Base-by-base conservation (phyloP, 1,284 basidiomycete genomes). In the Microbotryum violaceum region DNA sequence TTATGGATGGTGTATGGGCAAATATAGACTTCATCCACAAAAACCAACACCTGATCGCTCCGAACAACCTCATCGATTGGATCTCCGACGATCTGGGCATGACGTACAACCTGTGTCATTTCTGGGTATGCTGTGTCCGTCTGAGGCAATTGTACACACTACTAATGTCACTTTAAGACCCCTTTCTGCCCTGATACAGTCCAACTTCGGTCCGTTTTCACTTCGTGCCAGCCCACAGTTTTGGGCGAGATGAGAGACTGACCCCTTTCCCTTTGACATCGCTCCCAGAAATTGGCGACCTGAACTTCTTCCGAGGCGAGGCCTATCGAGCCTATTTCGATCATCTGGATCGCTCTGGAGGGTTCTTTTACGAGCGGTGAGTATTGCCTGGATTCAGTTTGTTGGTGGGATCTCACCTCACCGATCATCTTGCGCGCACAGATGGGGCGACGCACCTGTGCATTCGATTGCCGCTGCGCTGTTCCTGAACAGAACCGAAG, bases 361-460 rank as follows among this genome's bases (percentile, higher is more conserved):
- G 90, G 7, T 89, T 89, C 71, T 67, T 65, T 18, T 90, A 90
- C 70, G 88, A 91, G 51, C 51, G 71, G 1, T 71, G 70, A 68
- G 71, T 60, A 54, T 56, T 29, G 4, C 31, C 4, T 23, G 4
- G 2, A 5, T 21, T 21, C 45, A 29, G 31, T 16, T 4, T 12
- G 21, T 16, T 42, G 6, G 4, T 9, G 20, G 9, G 54, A 47
- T n/a, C 4, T 20, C 48, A 21, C 27, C 6, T 14, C 3, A 7
- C 9, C 25, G 20, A 8, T 21, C 37, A 12, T 4, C 14, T 12
- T 16, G 44, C 4, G 16, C 27, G 25, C 55, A 57, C 21, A 81
- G 87, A 60, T 88, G 87, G 87, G 89, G 89, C 57, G 89, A 91
- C 73, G 90, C 91, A 9, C 90, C 89, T 4, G 82, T 91, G 9